Evolutionary conservation across 257 asterid genomes (phyloP).

Genomic region (Gardenia jasminoides): DNA sequence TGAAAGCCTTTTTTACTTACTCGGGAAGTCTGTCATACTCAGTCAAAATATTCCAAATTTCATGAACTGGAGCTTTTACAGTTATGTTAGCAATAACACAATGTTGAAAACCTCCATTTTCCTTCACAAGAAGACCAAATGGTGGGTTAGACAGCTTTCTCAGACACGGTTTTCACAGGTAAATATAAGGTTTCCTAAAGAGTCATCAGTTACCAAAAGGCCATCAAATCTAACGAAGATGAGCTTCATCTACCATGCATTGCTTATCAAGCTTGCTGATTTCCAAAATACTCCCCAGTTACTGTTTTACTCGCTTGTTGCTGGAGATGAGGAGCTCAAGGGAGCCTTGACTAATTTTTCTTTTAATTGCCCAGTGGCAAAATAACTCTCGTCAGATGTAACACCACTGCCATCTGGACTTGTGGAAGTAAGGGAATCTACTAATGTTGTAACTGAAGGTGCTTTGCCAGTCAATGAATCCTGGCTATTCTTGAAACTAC

Average conservation of each 20-base stretch:
- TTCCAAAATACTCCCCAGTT: constrained; percentile 85
- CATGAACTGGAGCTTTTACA: constrained; percentile 80
- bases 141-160: constrained; percentile 25
- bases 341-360: constrained; percentile 49
- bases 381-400: constrained; percentile 34
- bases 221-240: constrained; percentile 96
- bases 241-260: constrained; percentile 90
- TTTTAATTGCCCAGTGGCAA: constrained; percentile 35
- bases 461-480: constrained; percentile 22
- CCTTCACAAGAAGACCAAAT: constrained; percentile 49
- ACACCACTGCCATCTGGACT: constrained; percentile 29
- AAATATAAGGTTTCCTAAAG: constrained; percentile 21
- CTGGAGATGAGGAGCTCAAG: constrained; percentile 63
- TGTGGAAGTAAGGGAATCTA: constrained; percentile 35
- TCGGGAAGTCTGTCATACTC: constrained; percentile 85
- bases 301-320: constrained; percentile 52
- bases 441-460: constrained; percentile 26
- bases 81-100: constrained; percentile 92
- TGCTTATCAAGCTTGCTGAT: constrained; percentile 73
- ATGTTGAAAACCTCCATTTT: constrained; percentile 93
- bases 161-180: constrained; percentile 8
- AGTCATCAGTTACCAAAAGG: constrained; percentile 61
- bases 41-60: constrained; percentile 89
- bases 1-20: constrained; percentile 42
- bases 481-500: constrained; percentile 58